Base-by-base conservation (phyloP, 495 filamentous ascomycete species). In the Xylaria acuta region DNA sequence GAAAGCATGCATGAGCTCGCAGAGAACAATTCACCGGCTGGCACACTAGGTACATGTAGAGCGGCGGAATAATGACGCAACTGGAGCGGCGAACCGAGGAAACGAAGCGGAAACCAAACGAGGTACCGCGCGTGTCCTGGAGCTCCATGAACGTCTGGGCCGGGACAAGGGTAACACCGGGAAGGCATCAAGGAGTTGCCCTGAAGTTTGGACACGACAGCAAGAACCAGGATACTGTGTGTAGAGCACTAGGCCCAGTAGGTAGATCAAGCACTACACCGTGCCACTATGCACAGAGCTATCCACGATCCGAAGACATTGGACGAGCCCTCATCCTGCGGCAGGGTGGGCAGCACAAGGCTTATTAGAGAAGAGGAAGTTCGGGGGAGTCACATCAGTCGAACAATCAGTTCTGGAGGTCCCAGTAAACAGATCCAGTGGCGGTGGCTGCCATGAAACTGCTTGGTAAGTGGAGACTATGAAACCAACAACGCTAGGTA, bases 1-100 rank as follows among this genome's bases (percentile, higher is more conserved):
- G 81, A 83, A 81, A 78, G 78, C 81, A 80, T 84, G 83, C 83
- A 85, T 83, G 76, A 74, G 73, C 71, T 73, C 74, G 76, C 78
- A 78, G 76, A 76, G 73, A 75, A 80, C 78, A 78, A 75, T 78
- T 77, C 76, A 80, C 73, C 76, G 76, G 75, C 73, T 78, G 76
- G 71, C 69, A 76, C 78, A 72, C 78, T 80, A 75, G 73, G 74
- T 76, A 76, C 67, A 49, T 74, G 54, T 76, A 67, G 74, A 73
- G 71, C 77, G 76, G 77, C 73, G 70, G 71, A 54, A 75, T 80
- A 78, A 79, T 80, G 77, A 79, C 77, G 79, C 77, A 79, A 79
- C 76, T 75, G 65, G 62, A 70, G 71, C 67, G 54, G 73, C 74
- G 77, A 79, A 79, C 77, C 74, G 74, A 75, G 72, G 67, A 78